Conservation (phyloP, 2,329 filamentous ascomycete genomes). For the Alternaria alternata region DNA sequence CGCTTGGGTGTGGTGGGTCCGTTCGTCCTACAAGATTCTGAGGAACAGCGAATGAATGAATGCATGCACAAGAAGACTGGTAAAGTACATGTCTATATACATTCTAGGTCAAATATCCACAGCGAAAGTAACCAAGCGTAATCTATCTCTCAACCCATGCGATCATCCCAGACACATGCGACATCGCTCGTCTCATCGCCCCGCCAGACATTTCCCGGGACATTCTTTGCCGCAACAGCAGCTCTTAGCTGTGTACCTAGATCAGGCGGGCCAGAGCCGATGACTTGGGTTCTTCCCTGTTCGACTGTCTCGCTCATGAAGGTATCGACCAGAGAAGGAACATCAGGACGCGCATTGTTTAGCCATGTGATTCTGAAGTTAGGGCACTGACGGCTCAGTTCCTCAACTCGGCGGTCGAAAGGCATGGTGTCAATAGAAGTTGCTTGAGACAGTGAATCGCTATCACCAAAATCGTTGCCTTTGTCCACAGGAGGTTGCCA, state of each 20-base stretch:
- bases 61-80: not conserved
- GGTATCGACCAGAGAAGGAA: not conserved
- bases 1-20: too few relatives aligned
- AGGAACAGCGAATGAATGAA: too few relatives aligned
- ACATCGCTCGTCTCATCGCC: constrained; percentile 11
- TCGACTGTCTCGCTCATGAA: constrained; percentile 13
- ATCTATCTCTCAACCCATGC: not conserved
- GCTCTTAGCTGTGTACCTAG: constrained; percentile 8
- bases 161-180: constrained; percentile 13
- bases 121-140: not conserved
- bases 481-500: not conserved
- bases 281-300: constrained; percentile 3
- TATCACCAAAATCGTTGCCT: not conserved
- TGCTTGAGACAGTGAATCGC: not conserved
- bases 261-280: constrained; percentile 1
- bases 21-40: too few relatives aligned
- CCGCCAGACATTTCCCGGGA: constrained; percentile 5
- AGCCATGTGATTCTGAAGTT: constrained; percentile 12
- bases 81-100: not conserved
- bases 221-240: constrained; percentile 14
- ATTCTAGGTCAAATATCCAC: not conserved
- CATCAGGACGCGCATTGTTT: constrained; percentile 7
- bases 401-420: constrained; percentile 1
- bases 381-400: constrained; percentile 3
- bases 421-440: not conserved